Base-by-base conservation (phyloP, 2,329 filamentous ascomycete genomes). In the Xylariaceae sp. region DNA sequence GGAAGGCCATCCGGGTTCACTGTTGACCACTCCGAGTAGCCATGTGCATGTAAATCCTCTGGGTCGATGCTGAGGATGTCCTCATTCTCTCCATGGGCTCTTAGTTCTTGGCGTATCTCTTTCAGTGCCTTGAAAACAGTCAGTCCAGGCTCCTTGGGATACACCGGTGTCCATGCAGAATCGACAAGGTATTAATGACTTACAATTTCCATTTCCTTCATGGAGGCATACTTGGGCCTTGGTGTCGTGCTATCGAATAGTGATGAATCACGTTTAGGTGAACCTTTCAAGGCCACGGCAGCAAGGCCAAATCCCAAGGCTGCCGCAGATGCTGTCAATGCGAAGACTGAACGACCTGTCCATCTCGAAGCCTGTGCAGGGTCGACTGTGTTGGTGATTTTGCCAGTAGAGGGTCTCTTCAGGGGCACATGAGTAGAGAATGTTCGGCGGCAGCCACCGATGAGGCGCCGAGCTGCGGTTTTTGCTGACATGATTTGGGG, bases 1-100 rank as follows among this genome's bases (percentile, higher is more conserved):
- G 86, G 86, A 12, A 87, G 76, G 2, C 75, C 76, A 23, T 87
- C 82, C 0, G 83, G 80, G 67, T 88, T 88, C 16, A 78, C 78
- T 0, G 84, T 82, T 2, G 85, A 87, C 86, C 86, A 88, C 66
- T 86, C 84, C 2, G 86, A 88, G 70, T 87, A 88, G n/a, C 86
- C 86, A 65, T 88, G 86, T 4, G 78, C 76, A 39, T 79, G 77
- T 37, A 88, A 74, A 63, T 87, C 85, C 12, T 88, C 86, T 0
- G 83, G 78, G 53, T 88, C 86, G 0, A 78, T 86, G 8, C 84
- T 87, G 34, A 88, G 82, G 41, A 85, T 79, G 58, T 87, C 84
- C 45, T 84, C 79, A 14, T 76, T 67, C 17, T 67, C 68, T 12
- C 64, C 67, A 1, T 47, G 51, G 2, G 34, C 66, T 44, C 73